Conservation (phyloP, 1,284 basidiomycete genomes). For the Spongiforma sp. region DNA sequence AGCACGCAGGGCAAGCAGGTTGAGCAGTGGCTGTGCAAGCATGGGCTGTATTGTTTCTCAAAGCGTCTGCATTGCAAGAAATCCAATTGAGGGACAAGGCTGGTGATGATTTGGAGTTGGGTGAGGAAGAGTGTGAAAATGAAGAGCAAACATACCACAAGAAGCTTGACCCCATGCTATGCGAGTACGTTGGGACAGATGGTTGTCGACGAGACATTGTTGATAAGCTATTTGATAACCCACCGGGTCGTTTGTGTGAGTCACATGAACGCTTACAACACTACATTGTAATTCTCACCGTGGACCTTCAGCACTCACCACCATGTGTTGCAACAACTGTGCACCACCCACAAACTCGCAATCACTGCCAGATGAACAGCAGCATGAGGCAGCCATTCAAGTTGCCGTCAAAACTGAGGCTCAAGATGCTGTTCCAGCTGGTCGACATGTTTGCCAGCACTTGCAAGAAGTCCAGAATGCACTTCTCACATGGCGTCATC, state of each 20-base stretch:
- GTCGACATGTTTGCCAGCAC: too few species aligned
- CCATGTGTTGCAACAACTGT: too few species aligned
- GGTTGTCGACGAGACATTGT: neutral
- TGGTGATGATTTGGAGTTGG: neutral
- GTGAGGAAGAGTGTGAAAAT: neutral
- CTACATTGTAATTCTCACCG: too few species aligned
- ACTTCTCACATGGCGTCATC: slow-evolving; percentile 5
- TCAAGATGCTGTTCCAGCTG: too few species aligned
- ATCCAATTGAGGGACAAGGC: neutral
- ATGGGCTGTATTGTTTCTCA: neutral
- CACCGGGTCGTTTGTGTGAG: too few species aligned
- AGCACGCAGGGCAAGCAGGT: neutral
- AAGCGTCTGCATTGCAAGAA: neutral
- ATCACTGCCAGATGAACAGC: too few species aligned
- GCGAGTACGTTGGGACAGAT: neutral
- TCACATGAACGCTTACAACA: too few species aligned
- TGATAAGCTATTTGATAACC: neutral
- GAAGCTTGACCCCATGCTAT: neutral
- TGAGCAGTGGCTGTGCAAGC: neutral
- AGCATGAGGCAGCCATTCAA: too few species aligned
- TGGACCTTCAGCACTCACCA: too few species aligned
- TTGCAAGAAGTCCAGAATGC: too few species aligned
- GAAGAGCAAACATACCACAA: neutral
- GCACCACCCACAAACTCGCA: too few species aligned
- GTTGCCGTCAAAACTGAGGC: too few species aligned